Evolutionary conservation across 2,329 filamentous ascomycete genomes (phyloP).

Genomic region (Apiospora saccharicola): DNA sequence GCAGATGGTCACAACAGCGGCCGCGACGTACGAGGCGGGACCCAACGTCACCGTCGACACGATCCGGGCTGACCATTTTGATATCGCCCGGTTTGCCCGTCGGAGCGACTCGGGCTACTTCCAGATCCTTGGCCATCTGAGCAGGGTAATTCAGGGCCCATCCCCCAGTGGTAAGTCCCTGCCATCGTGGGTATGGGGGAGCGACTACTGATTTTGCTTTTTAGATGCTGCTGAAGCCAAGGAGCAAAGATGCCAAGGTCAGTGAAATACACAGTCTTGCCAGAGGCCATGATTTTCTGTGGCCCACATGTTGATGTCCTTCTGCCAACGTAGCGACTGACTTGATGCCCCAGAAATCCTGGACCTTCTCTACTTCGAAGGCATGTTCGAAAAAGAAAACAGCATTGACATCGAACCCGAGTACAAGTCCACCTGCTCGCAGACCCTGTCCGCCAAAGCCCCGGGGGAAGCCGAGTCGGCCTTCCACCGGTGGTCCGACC

Average conservation of each 20-base stretch:
- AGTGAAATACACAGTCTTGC: too few relatives aligned
- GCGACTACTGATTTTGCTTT: background rate
- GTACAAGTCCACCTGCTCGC: background rate
- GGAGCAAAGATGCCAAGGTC: constrained; percentile 4
- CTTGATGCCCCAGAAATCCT: too few relatives aligned
- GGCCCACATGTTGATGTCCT: too few relatives aligned
- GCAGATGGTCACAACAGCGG: background rate
- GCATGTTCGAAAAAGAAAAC: background rate
- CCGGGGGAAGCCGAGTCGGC: background rate
- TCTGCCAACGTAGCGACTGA: too few relatives aligned
- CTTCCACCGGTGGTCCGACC: constrained; percentile 28
- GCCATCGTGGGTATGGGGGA: background rate
- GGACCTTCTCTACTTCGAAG: constrained; percentile 4
- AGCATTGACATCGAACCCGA: background rate
- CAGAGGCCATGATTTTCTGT: too few relatives aligned
- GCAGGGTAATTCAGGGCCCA: constrained; percentile 12
- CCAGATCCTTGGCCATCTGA: constrained; percentile 26
- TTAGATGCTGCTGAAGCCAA: background rate
- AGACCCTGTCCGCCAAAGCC: background rate
- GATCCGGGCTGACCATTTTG: constrained; percentile 25
- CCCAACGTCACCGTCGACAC: constrained; percentile 13
- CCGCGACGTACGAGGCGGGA: constrained; percentile 5
- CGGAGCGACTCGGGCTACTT: constrained; percentile 27
- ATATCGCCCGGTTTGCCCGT: constrained; percentile 23
- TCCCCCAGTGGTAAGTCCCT: background rate